phyloP scores from a whole-genome alignment of 768 basidiomycete species.

The Tricholoma matsutake region DNA sequence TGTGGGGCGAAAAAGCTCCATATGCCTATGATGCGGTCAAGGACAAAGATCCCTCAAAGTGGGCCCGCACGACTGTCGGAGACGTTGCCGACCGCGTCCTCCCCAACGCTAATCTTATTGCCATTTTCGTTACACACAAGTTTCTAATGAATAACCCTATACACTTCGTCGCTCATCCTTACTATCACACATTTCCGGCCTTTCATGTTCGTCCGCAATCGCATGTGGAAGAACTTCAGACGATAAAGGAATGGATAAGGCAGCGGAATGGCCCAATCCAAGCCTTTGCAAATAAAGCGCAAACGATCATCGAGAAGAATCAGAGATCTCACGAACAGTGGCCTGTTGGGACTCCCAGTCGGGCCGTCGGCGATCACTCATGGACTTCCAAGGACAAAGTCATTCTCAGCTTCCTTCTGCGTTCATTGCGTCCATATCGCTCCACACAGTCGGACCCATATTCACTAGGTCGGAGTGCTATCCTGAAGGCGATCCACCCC shows the following conservation, averaged over 20 bases:
- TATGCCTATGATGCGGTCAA: slow-evolving; percentile 47
- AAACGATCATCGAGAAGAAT: slow-evolving; percentile 35
- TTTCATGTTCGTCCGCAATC: slow-evolving; percentile 64
- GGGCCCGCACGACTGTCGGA: slow-evolving; percentile 52
- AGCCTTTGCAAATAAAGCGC: slow-evolving; percentile 51
- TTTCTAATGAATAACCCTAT: slow-evolving; percentile 53
- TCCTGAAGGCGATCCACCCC: slow-evolving; percentile 56
- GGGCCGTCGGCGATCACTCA: slow-evolving; percentile 23
- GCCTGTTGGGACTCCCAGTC: slow-evolving; percentile 28
- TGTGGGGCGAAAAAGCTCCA: slow-evolving; percentile 22
- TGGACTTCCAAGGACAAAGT: slow-evolving; percentile 54
- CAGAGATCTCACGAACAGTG: slow-evolving; percentile 27
- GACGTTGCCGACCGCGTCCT: slow-evolving; percentile 49
- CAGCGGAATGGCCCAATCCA: slow-evolving; percentile 36
- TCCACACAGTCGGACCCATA: slow-evolving; percentile 64
- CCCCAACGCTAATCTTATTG: slow-evolving; percentile 28
- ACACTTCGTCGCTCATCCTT: slow-evolving; percentile 50
- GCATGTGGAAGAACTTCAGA: slow-evolving; percentile 50
- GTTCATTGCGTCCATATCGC: slow-evolving; percentile 47
- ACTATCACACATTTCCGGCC: slow-evolving; percentile 44
- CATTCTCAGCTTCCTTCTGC: slow-evolving; percentile 58
- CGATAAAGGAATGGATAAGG: slow-evolving; percentile 48
- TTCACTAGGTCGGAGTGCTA: slow-evolving; percentile 41
- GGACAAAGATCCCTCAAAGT: slow-evolving; percentile 44
- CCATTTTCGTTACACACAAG: slow-evolving; percentile 56